A percentile compares a stretch with the other conserved stretches of the same genome.
Conservation (phyloP, 106 monocot genomes). For the Amphibolis antarctica region DNA sequence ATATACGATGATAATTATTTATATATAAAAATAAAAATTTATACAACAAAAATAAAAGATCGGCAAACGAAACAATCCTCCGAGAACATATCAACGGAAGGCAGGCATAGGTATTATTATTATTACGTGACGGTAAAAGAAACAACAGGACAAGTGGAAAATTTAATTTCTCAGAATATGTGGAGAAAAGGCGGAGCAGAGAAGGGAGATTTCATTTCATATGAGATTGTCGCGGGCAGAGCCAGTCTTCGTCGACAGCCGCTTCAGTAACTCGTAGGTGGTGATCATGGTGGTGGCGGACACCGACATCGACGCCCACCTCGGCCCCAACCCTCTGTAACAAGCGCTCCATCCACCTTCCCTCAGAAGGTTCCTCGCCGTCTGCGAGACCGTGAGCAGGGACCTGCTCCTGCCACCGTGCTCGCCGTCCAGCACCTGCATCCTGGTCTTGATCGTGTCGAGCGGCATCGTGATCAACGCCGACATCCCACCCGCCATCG, state of each 20-base stretch:
- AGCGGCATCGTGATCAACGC: slow-evolving; percentile 68
- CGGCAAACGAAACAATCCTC: too few relatives aligned
- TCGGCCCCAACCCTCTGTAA: slow-evolving; percentile 60
- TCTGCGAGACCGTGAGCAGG: slow-evolving; percentile 26
- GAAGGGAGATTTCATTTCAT: too few relatives aligned
- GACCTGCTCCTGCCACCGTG: slow-evolving; percentile 3
- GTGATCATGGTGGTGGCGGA: slow-evolving; percentile 79
- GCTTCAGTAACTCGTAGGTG: slow-evolving; percentile 95
- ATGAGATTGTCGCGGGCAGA: too few relatives aligned
- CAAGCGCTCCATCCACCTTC: slow-evolving; percentile 76
- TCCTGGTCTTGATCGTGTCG: slow-evolving; percentile 70
- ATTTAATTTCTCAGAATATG: too few relatives aligned
- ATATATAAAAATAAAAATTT: too few relatives aligned
- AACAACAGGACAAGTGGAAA: too few relatives aligned
- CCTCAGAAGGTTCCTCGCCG: slow-evolving; percentile 35
- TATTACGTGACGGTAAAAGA: too few relatives aligned
- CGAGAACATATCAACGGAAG: too few relatives aligned
- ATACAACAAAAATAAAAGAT: too few relatives aligned
- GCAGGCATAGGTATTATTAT: too few relatives aligned
- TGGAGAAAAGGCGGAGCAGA: too few relatives aligned
- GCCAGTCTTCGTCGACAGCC: slow-evolving; percentile 53
- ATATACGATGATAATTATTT: too few relatives aligned
- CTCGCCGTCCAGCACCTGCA: slow-evolving; percentile 71
- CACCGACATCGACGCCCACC: slow-evolving; percentile 74
- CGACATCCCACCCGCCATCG: slow-evolving; percentile 48